phyloP scores from a whole-genome alignment of 192 early-diverging fungal species.

The Coemansia sp. region DNA sequence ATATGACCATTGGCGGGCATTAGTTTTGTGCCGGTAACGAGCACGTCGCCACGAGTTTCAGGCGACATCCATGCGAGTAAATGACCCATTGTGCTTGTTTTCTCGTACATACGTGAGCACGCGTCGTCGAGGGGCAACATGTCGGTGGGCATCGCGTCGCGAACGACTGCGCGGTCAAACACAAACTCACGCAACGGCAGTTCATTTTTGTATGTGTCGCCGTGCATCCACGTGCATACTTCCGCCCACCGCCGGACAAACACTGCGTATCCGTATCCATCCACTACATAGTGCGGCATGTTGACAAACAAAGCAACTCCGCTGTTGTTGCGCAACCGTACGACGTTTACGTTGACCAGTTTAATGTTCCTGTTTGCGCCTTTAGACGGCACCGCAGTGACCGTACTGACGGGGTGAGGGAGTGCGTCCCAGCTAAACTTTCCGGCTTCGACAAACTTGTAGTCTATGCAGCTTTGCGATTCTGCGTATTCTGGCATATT shows the following conservation, averaged over 20 bases:
- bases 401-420: slow-evolving; percentile 18
- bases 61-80: slow-evolving; percentile 46
- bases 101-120: slow-evolving; percentile 11
- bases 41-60: slow-evolving; percentile 17
- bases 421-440: slow-evolving; percentile 32
- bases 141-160: slow-evolving; percentile 14
- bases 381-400: slow-evolving; percentile 2
- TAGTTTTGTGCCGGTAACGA: not conserved
- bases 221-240: slow-evolving; percentile 20
- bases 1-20: not conserved
- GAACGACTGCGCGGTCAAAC: slow-evolving; percentile 36
- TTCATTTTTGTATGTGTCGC: slow-evolving; percentile 1
- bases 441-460: slow-evolving; percentile 11
- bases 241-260: slow-evolving; percentile 47
- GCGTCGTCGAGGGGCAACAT: slow-evolving; percentile 15
- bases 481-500: slow-evolving; percentile 52
- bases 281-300: slow-evolving; percentile 44
- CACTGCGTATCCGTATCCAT: slow-evolving; percentile 38
- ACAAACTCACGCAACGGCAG: slow-evolving; percentile 5
- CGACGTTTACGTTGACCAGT: slow-evolving; percentile 33
- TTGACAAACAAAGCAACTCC: slow-evolving; percentile 41
- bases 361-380: slow-evolving; percentile 15
- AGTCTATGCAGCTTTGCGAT: slow-evolving; percentile 23
- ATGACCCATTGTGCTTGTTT: slow-evolving; percentile 14
- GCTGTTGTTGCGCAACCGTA: slow-evolving; percentile 35